A percentile compares a stretch with the other conserved stretches of the same genome.
phyloP scores from a whole-genome alignment of 164 flowering plant genomes.

The Berberis thunbergii region DNA sequence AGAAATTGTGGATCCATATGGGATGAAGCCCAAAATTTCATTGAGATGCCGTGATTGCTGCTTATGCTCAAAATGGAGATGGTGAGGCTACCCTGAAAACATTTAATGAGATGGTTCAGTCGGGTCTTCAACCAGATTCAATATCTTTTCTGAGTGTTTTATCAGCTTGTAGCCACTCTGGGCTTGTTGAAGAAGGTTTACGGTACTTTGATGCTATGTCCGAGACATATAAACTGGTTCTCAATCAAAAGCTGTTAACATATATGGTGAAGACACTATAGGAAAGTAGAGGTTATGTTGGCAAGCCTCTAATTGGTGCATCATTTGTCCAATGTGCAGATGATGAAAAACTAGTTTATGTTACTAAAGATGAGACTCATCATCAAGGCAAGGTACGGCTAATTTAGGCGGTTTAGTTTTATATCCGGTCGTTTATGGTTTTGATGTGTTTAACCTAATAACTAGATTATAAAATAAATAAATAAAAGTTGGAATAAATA shows the following conservation, averaged over 20 bases:
- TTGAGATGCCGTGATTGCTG: conserved; percentile 70
- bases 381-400: too few relatives aligned
- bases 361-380: too few relatives aligned
- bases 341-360: too few relatives aligned
- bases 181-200: conserved; percentile 59
- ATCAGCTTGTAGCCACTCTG: conserved; percentile 66
- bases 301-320: too few relatives aligned
- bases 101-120: conserved; percentile 48
- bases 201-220: conserved; percentile 46
- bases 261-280: too few relatives aligned
- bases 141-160: conserved; percentile 61
- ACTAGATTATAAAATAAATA: too few relatives aligned
- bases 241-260: not conserved
- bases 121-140: conserved; percentile 55
- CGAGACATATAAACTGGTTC: conserved; percentile 25
- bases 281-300: too few relatives aligned
- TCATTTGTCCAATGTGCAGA: too few relatives aligned
- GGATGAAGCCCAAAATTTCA: conserved; percentile 40
- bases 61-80: conserved; percentile 72
- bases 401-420: too few relatives aligned
- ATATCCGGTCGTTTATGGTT: too few relatives aligned
- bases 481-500: too few relatives aligned
- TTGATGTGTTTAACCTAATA: too few relatives aligned
- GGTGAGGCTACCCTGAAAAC: conserved; percentile 37
- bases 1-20: conserved; percentile 62